A percentile compares a stretch with the other conserved stretches of the same genome.
These are phyloP conservation scores for Russula vinacea DNA, from an alignment of 768 basidiomycete species.

Conservation along the genomic window DNA sequence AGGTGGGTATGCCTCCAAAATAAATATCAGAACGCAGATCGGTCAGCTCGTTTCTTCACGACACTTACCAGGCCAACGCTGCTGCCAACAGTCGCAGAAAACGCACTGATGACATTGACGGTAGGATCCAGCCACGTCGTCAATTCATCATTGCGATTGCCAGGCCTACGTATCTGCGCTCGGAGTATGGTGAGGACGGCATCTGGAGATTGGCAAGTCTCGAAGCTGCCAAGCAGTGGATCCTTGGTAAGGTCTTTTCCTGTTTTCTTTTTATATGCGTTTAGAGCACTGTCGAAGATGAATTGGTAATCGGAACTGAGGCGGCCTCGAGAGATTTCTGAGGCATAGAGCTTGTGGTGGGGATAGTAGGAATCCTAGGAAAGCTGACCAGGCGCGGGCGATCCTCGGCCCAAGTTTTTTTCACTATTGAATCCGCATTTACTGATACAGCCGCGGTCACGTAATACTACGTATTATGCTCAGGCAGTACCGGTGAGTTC, in stretches of 20 bases:
- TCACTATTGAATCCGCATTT: no score
- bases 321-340: not conserved
- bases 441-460: no score
- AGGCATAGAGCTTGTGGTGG: not conserved
- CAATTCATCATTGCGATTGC: not conserved
- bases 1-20: not conserved
- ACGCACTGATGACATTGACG: not conserved
- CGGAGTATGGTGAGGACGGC: not conserved
- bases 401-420: no score
- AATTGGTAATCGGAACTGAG: not conserved
- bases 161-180: not conserved
- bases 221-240: not conserved
- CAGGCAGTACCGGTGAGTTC: no score
- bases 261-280: not conserved
- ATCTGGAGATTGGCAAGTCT: not conserved
- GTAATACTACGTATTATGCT: no score
- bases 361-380: no score
- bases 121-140: not conserved
- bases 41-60: not conserved
- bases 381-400: no score
- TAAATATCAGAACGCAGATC: not conserved
- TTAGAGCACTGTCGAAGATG: not conserved
- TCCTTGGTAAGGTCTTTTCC: not conserved
- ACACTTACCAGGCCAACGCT: not conserved
- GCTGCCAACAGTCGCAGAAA: not conserved